phyloP scores from a whole-genome alignment of 176 grass and related monocot genomes.

The Carex kokanica region DNA sequence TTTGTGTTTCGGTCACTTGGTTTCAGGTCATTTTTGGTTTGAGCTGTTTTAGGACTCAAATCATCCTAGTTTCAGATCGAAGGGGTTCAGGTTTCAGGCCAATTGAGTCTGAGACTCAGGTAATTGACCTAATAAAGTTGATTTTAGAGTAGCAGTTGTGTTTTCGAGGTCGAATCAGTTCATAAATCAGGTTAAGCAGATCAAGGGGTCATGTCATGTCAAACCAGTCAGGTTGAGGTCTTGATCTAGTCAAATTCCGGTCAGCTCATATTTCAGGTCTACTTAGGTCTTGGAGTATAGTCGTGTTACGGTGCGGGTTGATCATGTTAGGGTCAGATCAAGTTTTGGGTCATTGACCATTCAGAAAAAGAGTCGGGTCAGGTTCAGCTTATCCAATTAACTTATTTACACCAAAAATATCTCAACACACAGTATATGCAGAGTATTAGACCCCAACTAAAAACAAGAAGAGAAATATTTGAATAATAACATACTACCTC shows the following conservation, averaged over 20 bases:
- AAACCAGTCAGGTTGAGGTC: neutral
- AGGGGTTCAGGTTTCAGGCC: neutral
- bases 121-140: neutral
- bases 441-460: neutral
- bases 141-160: neutral
- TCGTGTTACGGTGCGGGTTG: neutral
- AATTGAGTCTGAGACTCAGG: neutral
- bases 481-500: conserved; percentile 46
- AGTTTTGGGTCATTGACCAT: neutral
- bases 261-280: neutral
- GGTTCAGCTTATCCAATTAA: neutral
- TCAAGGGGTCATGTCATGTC: neutral
- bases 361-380: neutral
- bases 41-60: neutral
- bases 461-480: neutral
- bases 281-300: neutral
- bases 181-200: neutral
- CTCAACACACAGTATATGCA: neutral
- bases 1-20: no score
- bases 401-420: neutral
- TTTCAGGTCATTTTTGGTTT: no score
- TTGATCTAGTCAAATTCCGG: neutral
- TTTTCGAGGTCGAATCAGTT: neutral
- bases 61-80: neutral
- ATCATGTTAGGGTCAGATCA: neutral